A percentile compares a stretch with the other conserved stretches of the same genome.
Evolutionary conservation across 257 asterid genomes (phyloP).

Genomic region (Solanum pinnatisectum): DNA sequence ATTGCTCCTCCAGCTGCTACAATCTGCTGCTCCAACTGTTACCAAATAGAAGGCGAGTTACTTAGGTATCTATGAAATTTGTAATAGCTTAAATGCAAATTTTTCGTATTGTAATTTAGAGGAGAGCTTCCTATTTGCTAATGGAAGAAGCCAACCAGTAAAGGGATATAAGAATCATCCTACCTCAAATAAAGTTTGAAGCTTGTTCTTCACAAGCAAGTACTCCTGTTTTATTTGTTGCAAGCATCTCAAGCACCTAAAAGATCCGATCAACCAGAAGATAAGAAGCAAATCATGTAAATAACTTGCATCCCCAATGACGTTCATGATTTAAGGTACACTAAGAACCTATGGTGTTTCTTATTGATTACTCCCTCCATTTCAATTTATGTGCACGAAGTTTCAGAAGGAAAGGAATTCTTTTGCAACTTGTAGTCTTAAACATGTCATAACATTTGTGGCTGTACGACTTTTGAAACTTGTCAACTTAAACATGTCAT

Average conservation of each 20-base stretch:
- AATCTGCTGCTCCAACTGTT: slow-evolving; percentile 76
- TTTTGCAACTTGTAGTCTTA: background rate
- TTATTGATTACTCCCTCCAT: background rate
- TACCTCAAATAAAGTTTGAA: slow-evolving; percentile 54
- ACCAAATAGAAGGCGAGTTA: background rate
- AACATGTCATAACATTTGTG: background rate
- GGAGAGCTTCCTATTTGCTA: background rate
- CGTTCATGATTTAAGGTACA: background rate
- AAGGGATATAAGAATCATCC: background rate
- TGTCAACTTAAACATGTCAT: background rate
- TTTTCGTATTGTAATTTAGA: background rate
- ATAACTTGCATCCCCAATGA: background rate
- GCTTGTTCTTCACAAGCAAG: slow-evolving; percentile 62
- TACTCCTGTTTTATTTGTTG: slow-evolving; percentile 64
- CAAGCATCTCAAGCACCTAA: slow-evolving; percentile 63
- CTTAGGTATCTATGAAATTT: background rate
- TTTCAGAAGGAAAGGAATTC: background rate
- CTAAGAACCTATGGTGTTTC: background rate
- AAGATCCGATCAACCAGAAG: background rate
- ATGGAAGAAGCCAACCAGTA: background rate
- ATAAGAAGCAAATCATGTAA: background rate
- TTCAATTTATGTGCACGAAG: background rate
- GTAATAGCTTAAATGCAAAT: background rate
- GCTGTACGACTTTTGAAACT: background rate
- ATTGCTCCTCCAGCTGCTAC: slow-evolving; percentile 73